Conservation (phyloP, 257 asterid species). For the Solanum paucissectum region DNA sequence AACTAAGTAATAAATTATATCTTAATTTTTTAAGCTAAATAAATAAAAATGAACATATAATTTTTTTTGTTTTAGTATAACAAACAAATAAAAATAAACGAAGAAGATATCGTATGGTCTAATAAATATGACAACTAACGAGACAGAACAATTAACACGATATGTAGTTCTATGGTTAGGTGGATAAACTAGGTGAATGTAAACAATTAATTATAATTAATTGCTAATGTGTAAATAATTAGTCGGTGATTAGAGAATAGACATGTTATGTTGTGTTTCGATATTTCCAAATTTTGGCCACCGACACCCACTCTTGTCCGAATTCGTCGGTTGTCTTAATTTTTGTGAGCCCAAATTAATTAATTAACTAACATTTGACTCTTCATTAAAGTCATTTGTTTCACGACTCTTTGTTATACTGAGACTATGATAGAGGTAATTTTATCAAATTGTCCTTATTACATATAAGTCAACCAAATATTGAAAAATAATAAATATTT, state of each 20-base stretch:
- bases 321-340: neutral
- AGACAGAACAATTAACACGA: neutral
- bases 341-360: neutral
- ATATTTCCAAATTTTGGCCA: neutral
- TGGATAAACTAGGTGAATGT: neutral
- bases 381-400: neutral
- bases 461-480: rapidly evolving
- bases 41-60: neutral
- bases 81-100: no score
- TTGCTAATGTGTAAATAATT: neutral
- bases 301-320: neutral
- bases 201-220: neutral
- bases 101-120: no score
- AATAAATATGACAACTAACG: neutral
- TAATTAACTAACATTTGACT: neutral
- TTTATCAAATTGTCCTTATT: no score
- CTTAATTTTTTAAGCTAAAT: no score
- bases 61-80: no score
- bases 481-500: no score
- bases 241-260: neutral
- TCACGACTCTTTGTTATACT: neutral
- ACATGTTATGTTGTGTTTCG: neutral
- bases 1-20: no score
- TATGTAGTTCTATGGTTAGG: neutral
- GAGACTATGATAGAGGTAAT: neutral